Evolutionary conservation across 495 filamentous ascomycete genomes (phyloP), one percentile per base, ranked within the genome.

Genomic region (Xanthoparmelia taractica): DNA sequence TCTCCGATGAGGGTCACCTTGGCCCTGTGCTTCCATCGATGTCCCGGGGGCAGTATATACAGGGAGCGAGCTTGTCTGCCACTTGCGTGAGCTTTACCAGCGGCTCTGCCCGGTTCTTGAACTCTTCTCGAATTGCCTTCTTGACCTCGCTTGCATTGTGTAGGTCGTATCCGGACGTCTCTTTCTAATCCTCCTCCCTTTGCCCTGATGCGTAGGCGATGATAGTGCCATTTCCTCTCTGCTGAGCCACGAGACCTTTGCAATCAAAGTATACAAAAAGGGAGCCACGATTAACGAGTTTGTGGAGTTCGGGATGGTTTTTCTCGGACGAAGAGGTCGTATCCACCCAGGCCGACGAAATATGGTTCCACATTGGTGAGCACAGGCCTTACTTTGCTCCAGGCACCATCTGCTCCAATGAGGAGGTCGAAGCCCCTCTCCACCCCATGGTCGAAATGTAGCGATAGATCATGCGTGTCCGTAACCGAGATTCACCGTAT

Each of bases 371-470:
- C 71, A 41, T 76, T 68, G 4, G 79, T 81, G 23, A 87, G 68
- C 1, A 79, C 41, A 1, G 66, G 68, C 33, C 85, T 77, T 7
- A 83, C 77, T 56, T 75, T 76, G 15, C 78, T 81, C 81, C 84
- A 86, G 18, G 84, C 82, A 12, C 85, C 85, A 63, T 87, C 85
- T 5, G 84, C 84, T 15, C 85, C 85, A 40, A 87, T 75, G 0
- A 87, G 74, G 0, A 87, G 70, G 67, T 86, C 81, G 63, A 79
- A 81, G 0, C 65, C 70, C 18, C 45, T 38, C 58, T 73, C 72
- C 5, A 66, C 57, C 1, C 71, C 71, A 52, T 74, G 64, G 15
- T 54, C 65, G 25, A 74, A 73, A 20, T 70, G 67, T 10, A 74
- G 61, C 27, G 45, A 43, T n/a, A 61, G 56, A 18, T 54, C 38